Evolutionary conservation across 1,139 yeast species (phyloP).

Genomic region (Sugiyamaella grinbergsii): DNA sequence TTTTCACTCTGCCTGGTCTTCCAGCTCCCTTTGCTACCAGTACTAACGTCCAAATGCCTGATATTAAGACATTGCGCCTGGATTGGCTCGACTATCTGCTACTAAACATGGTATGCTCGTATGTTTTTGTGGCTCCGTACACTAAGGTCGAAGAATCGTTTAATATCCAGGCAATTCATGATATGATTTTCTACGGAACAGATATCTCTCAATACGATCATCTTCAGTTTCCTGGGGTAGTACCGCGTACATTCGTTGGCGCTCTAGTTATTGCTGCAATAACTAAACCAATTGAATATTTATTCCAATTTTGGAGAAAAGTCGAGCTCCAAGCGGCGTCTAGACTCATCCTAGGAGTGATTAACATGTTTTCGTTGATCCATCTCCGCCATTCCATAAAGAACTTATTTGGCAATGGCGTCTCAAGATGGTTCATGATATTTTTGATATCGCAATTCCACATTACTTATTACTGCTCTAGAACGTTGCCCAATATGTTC

Average conservation of each 20-base stretch:
- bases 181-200: slow-evolving; percentile 66
- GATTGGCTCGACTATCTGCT: slow-evolving; percentile 27
- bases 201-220: slow-evolving; percentile 62
- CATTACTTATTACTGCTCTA: slow-evolving; percentile 68
- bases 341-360: slow-evolving; percentile 41
- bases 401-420: slow-evolving; percentile 21
- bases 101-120: slow-evolving; percentile 34
- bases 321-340: slow-evolving; percentile 47
- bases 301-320: slow-evolving; percentile 37
- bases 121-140: slow-evolving; percentile 66
- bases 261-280: slow-evolving; percentile 57
- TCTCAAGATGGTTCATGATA: slow-evolving; percentile 55
- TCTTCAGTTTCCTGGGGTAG: slow-evolving; percentile 78
- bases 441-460: slow-evolving; percentile 75
- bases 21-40: too few species aligned
- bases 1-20: neutral
- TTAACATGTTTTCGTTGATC: slow-evolving; percentile 39
- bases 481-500: slow-evolving; percentile 84
- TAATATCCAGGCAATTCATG: slow-evolving; percentile 87
- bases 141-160: slow-evolving; percentile 96
- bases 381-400: slow-evolving; percentile 34
- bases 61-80: slow-evolving; percentile 1
- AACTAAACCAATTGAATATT: slow-evolving; percentile 42
- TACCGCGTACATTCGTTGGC: slow-evolving; percentile 84
- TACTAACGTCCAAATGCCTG: too few species aligned